phyloP scores from a whole-genome alignment of 768 basidiomycete species.

The Leccinum obscurum region DNA sequence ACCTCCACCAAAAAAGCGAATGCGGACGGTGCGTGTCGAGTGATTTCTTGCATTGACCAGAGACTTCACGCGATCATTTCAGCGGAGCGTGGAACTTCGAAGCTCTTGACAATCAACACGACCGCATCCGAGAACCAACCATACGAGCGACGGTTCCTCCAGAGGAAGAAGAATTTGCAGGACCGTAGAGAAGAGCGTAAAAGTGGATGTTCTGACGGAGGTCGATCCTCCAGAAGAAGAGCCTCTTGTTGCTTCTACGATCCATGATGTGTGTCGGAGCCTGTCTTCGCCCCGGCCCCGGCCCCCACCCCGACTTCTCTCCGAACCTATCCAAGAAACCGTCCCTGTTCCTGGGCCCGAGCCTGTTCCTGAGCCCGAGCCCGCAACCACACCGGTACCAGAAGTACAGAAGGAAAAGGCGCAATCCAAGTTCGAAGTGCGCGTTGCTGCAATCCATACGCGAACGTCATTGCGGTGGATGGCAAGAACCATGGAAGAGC shows the following conservation, averaged over 20 bases:
- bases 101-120: constrained; percentile 48
- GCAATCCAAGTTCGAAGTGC: too few relatives aligned
- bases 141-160: constrained; percentile 27
- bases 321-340: not conserved
- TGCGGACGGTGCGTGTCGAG: constrained; percentile 40
- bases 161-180: constrained; percentile 23
- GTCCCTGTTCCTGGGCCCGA: too few relatives aligned
- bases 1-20: constrained; percentile 57
- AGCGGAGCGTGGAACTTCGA: constrained; percentile 40
- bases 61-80: not conserved
- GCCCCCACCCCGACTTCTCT: not conserved
- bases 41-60: not conserved
- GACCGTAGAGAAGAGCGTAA: constrained; percentile 22
- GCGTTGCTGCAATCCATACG: constrained; percentile 13
- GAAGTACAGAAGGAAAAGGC: constrained; percentile 11
- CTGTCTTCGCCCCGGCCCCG: not conserved
- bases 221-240: constrained; percentile 16
- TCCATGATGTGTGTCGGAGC: constrained; percentile 1
- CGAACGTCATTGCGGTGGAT: constrained; percentile 36
- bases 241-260: not conserved
- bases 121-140: constrained; percentile 47
- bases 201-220: constrained; percentile 17
- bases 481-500: constrained; percentile 62
- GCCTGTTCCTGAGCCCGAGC: not conserved
- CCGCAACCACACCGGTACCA: not conserved